Evolutionary conservation across 2,329 filamentous ascomycete genomes (phyloP).

Genomic region (Xylaria sp.): DNA sequence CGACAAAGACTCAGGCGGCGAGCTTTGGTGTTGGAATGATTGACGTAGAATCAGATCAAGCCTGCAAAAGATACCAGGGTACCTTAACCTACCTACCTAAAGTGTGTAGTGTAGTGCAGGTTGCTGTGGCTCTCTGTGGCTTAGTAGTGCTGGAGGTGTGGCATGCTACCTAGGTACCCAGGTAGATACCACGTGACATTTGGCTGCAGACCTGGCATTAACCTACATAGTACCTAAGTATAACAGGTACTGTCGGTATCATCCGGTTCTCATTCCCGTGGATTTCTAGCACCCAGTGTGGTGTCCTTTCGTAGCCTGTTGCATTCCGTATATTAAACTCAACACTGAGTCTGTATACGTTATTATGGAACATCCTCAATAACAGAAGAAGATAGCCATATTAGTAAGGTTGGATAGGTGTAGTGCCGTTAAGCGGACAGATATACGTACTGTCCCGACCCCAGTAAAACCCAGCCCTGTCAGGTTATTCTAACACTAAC

Average conservation of each 20-base stretch:
- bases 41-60: constrained; percentile 13
- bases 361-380: background rate
- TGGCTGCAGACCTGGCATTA: no score
- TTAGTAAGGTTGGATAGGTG: background rate
- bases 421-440: no score
- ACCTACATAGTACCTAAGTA: no score
- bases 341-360: background rate
- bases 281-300: no score
- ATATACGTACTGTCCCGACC: no score
- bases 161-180: no score
- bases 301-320: background rate
- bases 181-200: constrained; percentile 2
- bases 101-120: background rate
- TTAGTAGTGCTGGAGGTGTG: background rate
- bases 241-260: no score
- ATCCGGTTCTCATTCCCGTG: background rate
- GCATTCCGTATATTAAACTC: background rate
- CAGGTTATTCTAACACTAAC: no score
- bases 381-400: background rate
- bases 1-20: constrained; percentile 20
- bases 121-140: constrained; percentile 5
- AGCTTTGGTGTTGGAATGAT: constrained; percentile 19
- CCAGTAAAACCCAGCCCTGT: no score
- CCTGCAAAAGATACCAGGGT: background rate
- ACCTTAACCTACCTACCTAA: no score